Base-by-base conservation (phyloP, 2,329 filamentous ascomycete species). In the Juglanconis sp. region DNA sequence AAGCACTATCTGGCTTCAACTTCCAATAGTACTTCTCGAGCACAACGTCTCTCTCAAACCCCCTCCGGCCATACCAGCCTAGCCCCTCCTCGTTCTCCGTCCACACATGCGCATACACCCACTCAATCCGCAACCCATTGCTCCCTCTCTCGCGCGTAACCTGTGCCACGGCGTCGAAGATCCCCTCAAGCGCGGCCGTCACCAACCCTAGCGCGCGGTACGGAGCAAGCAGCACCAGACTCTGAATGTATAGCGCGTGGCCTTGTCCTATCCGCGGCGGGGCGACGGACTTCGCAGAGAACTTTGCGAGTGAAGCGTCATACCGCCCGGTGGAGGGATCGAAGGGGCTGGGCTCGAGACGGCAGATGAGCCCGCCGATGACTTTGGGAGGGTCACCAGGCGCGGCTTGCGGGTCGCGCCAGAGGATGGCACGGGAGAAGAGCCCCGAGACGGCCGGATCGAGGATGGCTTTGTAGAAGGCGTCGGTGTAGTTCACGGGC, bases 31-130 rank as follows among this genome's bases (percentile, higher is more conserved):
- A 89, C 3, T 80, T 81, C 38, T 77, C 70, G 9, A 87, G 70
- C n/a, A 78, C 75, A 40, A 76, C 77, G 53, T 79, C 76, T 54
- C 76, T 75, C 60, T 69, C 67, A 69, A 89, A 89, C 3, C 85
- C 84, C 9, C 84, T 78, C 31, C 77, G 76, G 36, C 75, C 68
- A 72, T 89, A 89, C 86, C 87, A 89, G 60, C 76, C 76, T 63
- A 88, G 72, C 0, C 81, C 87, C 24, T 88, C 86, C 2, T 81
- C 78, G 69, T 88, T 88, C 61, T 85, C 80, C 10, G 86, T 86
- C 87, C 87, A 89, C 15, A 89, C 87, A 70, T 89, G 87, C 4
- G 87, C 87, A 65, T 85, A 88, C 38, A 62, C 53, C 59, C 59
- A 59, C 17, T 47, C 40, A 11, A 64, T 56, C 11, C 46, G 36